Percentiles rank a stretch among this genome's conserved stretches.
Evolutionary conservation across 441 rosid genomes (phyloP).

Genomic region (Erodium moschatum): DNA sequence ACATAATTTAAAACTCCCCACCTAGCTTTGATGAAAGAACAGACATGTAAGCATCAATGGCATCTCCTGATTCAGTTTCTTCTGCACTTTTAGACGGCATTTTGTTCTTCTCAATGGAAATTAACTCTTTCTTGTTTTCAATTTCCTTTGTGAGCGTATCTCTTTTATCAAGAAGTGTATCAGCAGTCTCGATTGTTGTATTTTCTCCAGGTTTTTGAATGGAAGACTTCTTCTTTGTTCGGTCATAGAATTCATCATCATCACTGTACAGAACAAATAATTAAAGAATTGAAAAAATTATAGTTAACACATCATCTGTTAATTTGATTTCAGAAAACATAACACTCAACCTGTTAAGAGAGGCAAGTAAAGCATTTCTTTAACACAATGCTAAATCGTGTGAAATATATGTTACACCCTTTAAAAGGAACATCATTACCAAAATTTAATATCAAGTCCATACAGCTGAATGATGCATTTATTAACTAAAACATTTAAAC

Average conservation of each 20-base stretch:
- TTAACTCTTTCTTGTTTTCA: conserved; percentile 44
- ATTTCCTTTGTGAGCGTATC: conserved; percentile 56
- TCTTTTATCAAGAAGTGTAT: conserved; percentile 81
- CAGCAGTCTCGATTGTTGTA: conserved; percentile 75
- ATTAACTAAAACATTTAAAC: neutral
- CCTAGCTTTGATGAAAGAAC: conserved; percentile 86
- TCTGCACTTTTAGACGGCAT: conserved; percentile 36
- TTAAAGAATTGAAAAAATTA: conserved; percentile 11
- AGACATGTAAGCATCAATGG: conserved; percentile 87
- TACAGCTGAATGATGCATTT: neutral
- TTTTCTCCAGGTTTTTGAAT: conserved; percentile 42
- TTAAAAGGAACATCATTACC: neutral
- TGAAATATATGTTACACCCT: neutral
- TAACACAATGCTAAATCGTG: neutral
- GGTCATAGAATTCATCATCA: conserved; percentile 96
- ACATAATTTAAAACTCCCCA: conserved; percentile 19
- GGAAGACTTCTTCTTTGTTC: conserved; percentile 66
- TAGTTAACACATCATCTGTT: neutral
- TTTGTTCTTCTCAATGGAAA: conserved; percentile 56
- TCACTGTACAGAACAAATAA: conserved; percentile 39
- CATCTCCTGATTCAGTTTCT: conserved; percentile 57
- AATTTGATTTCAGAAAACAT: neutral
- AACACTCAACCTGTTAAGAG: neutral
- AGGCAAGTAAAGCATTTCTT: neutral
- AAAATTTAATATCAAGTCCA: neutral